A percentile compares a stretch with the other conserved stretches of the same genome.
phyloP scores from a whole-genome alignment of 306 rosid species.

The Vigna nakashimae region DNA sequence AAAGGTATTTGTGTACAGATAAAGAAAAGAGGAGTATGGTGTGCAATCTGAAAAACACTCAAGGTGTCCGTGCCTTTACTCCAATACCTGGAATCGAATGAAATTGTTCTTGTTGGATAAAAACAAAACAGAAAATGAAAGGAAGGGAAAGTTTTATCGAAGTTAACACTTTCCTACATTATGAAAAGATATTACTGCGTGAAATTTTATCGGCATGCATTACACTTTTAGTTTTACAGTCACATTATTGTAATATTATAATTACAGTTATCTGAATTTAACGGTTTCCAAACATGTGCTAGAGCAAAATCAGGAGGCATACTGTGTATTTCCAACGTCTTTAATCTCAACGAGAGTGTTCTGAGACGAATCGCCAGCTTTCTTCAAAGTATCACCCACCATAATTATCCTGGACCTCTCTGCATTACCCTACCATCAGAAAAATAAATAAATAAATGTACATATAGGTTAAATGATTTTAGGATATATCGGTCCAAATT shows the following conservation, averaged over 20 bases:
- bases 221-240: not conserved
- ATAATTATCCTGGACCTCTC: constrained; percentile 89
- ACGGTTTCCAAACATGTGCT: not conserved
- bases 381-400: constrained; percentile 96
- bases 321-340: constrained; percentile 70
- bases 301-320: constrained; percentile 44
- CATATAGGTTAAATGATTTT: too few species aligned
- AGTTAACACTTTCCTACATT: not conserved
- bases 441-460: not conserved
- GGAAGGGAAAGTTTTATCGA: not conserved
- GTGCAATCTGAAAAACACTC: too few species aligned
- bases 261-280: not conserved
- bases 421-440: constrained; percentile 73
- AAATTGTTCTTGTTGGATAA: too few species aligned
- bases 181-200: not conserved
- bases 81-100: too few species aligned
- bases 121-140: too few species aligned
- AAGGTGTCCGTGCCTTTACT: too few species aligned
- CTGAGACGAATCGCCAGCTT: constrained; percentile 71
- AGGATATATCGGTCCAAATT: too few species aligned
- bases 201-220: not conserved
- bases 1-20: too few species aligned
- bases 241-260: not conserved
- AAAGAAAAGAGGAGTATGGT: too few species aligned
- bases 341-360: constrained; percentile 63